Evolutionary conservation across 2,329 filamentous ascomycete genomes (phyloP).

Genomic region (Fusarium coicis): DNA sequence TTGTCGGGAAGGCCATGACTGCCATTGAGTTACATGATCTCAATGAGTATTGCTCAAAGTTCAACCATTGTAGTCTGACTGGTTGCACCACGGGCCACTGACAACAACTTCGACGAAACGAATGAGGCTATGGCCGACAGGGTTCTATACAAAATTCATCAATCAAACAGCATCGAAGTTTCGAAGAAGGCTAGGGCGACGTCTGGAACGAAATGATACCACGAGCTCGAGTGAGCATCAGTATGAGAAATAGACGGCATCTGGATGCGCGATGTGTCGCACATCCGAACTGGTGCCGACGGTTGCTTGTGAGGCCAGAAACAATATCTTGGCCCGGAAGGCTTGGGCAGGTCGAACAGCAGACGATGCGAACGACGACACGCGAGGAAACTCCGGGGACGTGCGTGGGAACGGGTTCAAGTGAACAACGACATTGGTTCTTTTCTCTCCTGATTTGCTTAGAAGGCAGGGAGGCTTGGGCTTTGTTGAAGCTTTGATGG

Average conservation of each 20-base stretch:
- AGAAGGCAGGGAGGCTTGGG: not conserved
- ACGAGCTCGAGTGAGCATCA: constrained; percentile 2
- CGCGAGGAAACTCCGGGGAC: not conserved
- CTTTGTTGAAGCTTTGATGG: not conserved
- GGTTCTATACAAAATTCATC: not conserved
- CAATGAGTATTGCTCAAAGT: not conserved
- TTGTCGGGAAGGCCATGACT: not conserved
- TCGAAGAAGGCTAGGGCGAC: not conserved
- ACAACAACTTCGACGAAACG: not conserved
- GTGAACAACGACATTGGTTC: constrained; percentile 1
- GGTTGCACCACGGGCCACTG: not conserved
- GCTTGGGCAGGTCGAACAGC: not conserved
- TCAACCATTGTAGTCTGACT: not conserved
- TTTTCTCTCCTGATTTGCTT: not conserved
- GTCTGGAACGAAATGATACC: not conserved
- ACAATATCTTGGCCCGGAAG: not conserved
- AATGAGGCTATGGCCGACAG: not conserved
- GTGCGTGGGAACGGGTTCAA: not conserved
- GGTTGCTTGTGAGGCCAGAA: not conserved
- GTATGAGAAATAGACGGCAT: not conserved
- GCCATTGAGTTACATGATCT: not conserved
- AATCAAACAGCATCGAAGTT: not conserved
- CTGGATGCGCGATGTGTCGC: not conserved
- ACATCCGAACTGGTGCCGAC: not conserved
- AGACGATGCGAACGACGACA: not conserved